phyloP scores from a whole-genome alignment of 108 stramenopile genomes.

The Conticribra guillardii region DNA sequence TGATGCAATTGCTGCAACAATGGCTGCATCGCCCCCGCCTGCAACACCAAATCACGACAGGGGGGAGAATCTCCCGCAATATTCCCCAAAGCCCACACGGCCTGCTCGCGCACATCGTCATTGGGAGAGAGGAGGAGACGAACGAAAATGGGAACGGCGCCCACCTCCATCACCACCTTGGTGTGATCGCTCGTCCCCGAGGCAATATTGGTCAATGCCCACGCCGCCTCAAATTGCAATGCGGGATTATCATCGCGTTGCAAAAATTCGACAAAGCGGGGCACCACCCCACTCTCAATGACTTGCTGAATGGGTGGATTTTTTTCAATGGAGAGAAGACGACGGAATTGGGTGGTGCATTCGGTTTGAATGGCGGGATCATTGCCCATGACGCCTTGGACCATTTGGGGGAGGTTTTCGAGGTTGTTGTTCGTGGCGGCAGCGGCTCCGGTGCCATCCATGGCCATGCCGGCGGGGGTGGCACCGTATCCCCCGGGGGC shows the following conservation, averaged over 20 bases:
- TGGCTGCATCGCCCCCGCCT: conserved; percentile 92
- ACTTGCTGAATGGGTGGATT: conserved; percentile 99
- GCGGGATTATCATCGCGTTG: conserved; percentile 92
- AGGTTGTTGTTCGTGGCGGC: conserved; percentile 56
- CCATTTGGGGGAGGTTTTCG: conserved; percentile 90
- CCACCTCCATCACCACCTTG: conserved; percentile 96
- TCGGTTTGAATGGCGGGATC: conserved; percentile 87
- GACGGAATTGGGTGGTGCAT: conserved; percentile 95
- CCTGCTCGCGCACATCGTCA: conserved; percentile 98
- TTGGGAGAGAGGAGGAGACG: conserved; percentile 89
- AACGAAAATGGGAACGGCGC: conserved; percentile 98
- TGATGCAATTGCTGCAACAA: conserved; percentile 93
- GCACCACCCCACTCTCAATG: conserved; percentile 96
- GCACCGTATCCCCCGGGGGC: conserved; percentile 39
- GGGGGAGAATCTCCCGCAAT: conserved; percentile 98
- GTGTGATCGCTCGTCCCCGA: conserved; percentile 97
- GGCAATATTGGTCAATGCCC: conserved; percentile 99
- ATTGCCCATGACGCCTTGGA: conserved; percentile 88
- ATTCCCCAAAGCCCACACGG: conserved; percentile 99
- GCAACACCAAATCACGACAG: conserved; percentile 95
- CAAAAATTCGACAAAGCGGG: conserved; percentile 96
- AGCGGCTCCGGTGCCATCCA: neutral
- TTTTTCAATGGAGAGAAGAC: conserved; percentile 95
- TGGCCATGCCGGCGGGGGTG: conserved; percentile 22
- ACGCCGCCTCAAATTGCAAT: conserved; percentile 99